These are phyloP conservation scores for Monilinia laxa DNA, from an alignment of 2,329 filamentous ascomycete species.

Conservation along the genomic window DNA sequence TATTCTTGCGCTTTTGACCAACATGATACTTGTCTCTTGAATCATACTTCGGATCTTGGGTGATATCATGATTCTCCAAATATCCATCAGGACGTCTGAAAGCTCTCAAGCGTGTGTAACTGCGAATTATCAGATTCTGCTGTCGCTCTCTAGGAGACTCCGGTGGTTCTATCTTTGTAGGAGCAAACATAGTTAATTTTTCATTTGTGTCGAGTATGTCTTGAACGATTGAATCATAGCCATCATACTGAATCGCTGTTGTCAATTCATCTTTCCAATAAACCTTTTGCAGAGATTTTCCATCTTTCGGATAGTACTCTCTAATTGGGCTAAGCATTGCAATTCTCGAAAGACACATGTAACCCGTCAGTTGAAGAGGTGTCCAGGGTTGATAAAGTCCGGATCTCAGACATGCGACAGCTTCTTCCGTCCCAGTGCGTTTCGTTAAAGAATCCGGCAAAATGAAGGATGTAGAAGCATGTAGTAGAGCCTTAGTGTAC, in stretches of 20 bases:
- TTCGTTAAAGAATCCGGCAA: conserved; percentile 58
- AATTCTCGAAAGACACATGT: conserved; percentile 24
- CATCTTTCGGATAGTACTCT: conserved; percentile 46
- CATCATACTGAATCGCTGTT: conserved; percentile 45
- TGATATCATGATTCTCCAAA: no score
- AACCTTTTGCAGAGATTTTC: conserved; percentile 46
- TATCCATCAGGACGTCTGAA: no score
- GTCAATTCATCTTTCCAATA: conserved; percentile 45
- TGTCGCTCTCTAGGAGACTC: no score
- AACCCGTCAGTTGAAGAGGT: conserved; percentile 19
- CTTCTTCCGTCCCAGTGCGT: conserved; percentile 61
- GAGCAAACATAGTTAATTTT: conserved; percentile 28
- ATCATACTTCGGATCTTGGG: conserved; percentile 20
- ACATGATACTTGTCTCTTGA: conserved; percentile 26
- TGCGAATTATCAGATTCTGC: no score
- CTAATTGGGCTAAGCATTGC: conserved; percentile 39
- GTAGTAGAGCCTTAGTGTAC: conserved; percentile 57
- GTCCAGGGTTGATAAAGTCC: conserved; percentile 44
- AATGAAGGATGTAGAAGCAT: conserved; percentile 59
- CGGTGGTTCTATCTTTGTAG: neutral
- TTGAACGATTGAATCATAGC: conserved; percentile 25
- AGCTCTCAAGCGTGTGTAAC: no score
- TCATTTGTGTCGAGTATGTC: neutral
- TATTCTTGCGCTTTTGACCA: conserved; percentile 24
- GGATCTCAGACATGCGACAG: conserved; percentile 50